Base-by-base conservation (phyloP, 805 yeast genomes). In the Candida railenensis region DNA sequence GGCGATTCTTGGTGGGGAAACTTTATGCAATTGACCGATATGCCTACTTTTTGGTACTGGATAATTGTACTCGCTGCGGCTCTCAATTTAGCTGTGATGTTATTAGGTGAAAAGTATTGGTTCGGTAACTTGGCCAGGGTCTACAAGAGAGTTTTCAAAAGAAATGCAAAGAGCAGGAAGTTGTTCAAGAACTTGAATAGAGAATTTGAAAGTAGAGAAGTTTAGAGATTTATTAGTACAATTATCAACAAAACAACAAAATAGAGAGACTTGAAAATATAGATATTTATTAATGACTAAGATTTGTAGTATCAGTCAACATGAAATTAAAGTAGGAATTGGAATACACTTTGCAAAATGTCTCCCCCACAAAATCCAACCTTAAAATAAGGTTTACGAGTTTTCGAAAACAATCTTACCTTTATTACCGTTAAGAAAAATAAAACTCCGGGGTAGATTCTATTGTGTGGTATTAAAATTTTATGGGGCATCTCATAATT, bases 21-120 rank as follows among this genome's bases (percentile, higher is more conserved):
- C 2, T 66, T 88, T 50, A 83, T 94, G 81, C 94, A 90, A 57
- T 68, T 94, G 54, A 87, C 96, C 0, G 65, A 74, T 47, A 72
- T 86, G 28, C 70, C 87, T 0, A 40, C 48, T 2, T 51, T 61
- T 4, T 82, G 85, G 61, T 83, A 83, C 54, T 37, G 67, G 16
- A 56, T 73, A n/a, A 72, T 89, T n/a, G 36, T 80, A 12, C 34
- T 69, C 0, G 56, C 74, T 32, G 80, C 83, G 0, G 47, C 64
- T 0, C 39, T 74, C 16, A 88, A 89, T 58, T 77, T 81, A 41
- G 67, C 58, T 1, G 64, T 68, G 0, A 63, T 83, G 63, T 58
- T 71, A 52, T 28, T 67, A 2, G 80, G 82, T 3, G 77, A 82
- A 45, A 67, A 65, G 42, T 64, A 47, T 42, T 50, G 80, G 34